Percentiles rank a stretch among this genome's conserved stretches.
Evolutionary conservation across 495 filamentous ascomycete genomes (phyloP).

Genomic region (Penicillium cataractarum): DNA sequence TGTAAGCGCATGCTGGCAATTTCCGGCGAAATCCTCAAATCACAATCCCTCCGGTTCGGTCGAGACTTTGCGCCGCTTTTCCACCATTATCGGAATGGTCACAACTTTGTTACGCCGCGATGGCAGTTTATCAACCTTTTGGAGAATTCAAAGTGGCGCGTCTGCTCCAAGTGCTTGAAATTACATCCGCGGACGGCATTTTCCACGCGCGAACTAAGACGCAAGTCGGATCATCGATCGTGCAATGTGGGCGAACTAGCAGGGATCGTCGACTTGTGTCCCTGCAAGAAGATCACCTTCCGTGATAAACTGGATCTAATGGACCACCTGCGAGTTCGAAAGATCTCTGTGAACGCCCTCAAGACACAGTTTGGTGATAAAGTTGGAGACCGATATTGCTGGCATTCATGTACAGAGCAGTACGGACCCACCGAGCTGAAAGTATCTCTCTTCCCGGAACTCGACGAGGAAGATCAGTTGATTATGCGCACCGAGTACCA

Average conservation of each 20-base stretch:
- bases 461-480: conserved; percentile 40
- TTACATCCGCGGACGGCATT: conserved; percentile 46
- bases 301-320: conserved; percentile 45
- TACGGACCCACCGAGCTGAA: conserved; percentile 46
- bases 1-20: conserved; percentile 49
- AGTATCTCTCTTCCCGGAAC: conserved; percentile 44
- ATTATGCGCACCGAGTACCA: conserved; percentile 47
- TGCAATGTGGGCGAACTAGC: conserved; percentile 47
- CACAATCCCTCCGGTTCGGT: conserved; percentile 44
- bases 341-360: conserved; percentile 34
- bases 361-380: conserved; percentile 35
- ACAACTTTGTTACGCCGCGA: conserved; percentile 45
- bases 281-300: conserved; percentile 53
- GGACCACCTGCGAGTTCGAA: conserved; percentile 39
- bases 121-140: conserved; percentile 48
- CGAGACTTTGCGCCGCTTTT: conserved; percentile 52
- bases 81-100: conserved; percentile 47
- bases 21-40: conserved; percentile 37
- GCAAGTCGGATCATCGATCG: conserved; percentile 39
- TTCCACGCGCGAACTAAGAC: conserved; percentile 39
- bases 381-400: conserved; percentile 41
- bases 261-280: conserved; percentile 50
- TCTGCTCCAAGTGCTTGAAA: conserved; percentile 50
- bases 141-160: conserved; percentile 44
- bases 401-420: conserved; percentile 50